A percentile compares a stretch with the other conserved stretches of the same genome.
phyloP scores from a whole-genome alignment of 1,284 basidiomycete genomes.

The Exobasidium rhododendri region DNA sequence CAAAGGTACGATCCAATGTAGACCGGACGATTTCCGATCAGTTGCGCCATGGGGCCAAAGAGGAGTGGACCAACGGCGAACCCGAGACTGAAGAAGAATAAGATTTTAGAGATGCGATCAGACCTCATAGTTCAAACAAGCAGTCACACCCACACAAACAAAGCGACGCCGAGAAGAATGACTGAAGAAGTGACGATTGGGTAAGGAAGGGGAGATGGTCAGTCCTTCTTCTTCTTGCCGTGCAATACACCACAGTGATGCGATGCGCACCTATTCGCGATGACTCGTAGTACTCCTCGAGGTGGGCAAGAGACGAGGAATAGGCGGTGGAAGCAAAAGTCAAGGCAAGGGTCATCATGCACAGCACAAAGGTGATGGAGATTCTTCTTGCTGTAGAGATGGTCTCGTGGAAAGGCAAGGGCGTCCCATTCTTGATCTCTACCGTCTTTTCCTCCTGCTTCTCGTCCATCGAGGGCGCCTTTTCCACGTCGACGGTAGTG shows the following conservation, averaged over 20 bases:
- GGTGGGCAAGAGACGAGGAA: constrained; percentile 16
- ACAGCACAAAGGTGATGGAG: constrained; percentile 23
- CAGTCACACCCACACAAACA: background rate
- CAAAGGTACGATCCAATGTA: constrained; percentile 25
- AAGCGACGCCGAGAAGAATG: background rate
- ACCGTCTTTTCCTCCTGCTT: no score
- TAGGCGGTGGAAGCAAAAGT: constrained; percentile 29
- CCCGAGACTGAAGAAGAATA: constrained; percentile 20
- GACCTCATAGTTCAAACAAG: no score
- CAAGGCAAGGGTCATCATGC: constrained; percentile 24
- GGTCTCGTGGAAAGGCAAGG: no score
- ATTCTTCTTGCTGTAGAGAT: constrained; percentile 19
- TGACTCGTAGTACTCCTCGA: constrained; percentile 1
- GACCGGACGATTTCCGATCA: constrained; percentile 27
- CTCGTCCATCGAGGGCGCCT: no score
- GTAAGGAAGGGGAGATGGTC: no score
- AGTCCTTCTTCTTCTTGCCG: no score
- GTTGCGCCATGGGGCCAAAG: constrained; percentile 26
- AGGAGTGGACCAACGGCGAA: constrained; percentile 27
- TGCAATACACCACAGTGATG: no score
- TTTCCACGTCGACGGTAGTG: background rate
- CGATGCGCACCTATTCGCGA: background rate
- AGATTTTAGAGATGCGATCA: no score
- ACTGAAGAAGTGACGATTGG: no score
- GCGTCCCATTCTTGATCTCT: no score